Percentiles rank a stretch among this genome's conserved stretches.
These are phyloP conservation scores for Phytopythium cucurbitacearum DNA, from an alignment of 352 stramenopile species.

Conservation along the genomic window DNA sequence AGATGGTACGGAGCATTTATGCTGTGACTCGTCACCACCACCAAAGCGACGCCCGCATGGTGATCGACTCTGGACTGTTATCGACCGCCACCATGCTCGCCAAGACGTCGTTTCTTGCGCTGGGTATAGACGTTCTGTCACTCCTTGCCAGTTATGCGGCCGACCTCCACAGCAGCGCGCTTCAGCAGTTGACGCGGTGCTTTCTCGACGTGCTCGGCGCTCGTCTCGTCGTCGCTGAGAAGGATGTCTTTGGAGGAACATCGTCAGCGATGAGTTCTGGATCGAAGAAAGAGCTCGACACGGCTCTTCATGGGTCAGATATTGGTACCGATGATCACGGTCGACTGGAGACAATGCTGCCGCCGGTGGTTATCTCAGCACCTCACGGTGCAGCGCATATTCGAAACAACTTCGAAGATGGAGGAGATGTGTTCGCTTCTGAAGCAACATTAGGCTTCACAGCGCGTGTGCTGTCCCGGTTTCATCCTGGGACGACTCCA, in stretches of 20 bases:
- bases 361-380: no score
- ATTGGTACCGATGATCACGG: conserved; percentile 11
- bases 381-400: no score
- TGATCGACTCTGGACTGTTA: conserved; percentile 11
- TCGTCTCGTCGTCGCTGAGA: conserved; percentile 50
- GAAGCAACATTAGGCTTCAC: conserved; percentile 41
- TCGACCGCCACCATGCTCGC: conserved; percentile 35
- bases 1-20: conserved; percentile 15
- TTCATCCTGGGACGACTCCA: conserved; percentile 35
- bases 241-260: conserved; percentile 30
- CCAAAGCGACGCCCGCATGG: not conserved
- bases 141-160: conserved; percentile 61
- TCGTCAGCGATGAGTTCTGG: not conserved
- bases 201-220: conserved; percentile 48
- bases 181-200: conserved; percentile 61
- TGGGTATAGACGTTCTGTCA: conserved; percentile 68
- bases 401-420: no score
- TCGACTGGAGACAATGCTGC: no score
- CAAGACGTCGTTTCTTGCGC: conserved; percentile 67
- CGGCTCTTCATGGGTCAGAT: no score
- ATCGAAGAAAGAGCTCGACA: not conserved
- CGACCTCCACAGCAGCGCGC: conserved; percentile 31
- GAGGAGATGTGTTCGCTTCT: conserved; percentile 2
- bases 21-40: conserved; percentile 6
- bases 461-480: conserved; percentile 69